Percentiles rank a stretch among this genome's conserved stretches.
Conservation (phyloP, 176 grass and related monocot genomes). For the Metroxylon sagu region DNA sequence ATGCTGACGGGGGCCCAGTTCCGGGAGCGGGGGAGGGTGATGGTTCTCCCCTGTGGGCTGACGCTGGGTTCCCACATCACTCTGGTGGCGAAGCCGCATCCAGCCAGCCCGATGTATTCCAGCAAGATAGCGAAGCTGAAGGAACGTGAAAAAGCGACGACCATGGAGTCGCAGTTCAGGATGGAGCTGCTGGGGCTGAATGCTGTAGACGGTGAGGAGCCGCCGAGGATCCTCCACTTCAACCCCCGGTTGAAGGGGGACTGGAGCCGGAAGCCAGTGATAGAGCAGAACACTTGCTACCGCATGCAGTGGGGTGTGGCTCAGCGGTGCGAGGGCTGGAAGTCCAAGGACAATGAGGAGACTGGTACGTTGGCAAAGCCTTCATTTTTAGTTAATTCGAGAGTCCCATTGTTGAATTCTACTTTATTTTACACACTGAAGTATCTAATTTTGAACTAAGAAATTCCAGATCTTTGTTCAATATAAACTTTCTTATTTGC, state of each 20-base stretch:
- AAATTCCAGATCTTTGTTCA: no score
- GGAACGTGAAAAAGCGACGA: conserved; percentile 33
- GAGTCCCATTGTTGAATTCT: no score
- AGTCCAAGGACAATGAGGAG: conserved; percentile 53
- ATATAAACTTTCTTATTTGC: no score
- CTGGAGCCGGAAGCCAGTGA: conserved; percentile 65
- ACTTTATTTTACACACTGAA: no score
- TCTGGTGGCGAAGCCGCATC: conserved; percentile 52
- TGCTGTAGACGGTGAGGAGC: conserved; percentile 85
- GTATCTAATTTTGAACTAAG: no score
- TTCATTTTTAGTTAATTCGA: neutral
- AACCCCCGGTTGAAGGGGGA: conserved; percentile 92
- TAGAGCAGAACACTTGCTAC: conserved; percentile 99
- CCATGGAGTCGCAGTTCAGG: conserved; percentile 97
- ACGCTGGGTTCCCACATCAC: conserved; percentile 84
- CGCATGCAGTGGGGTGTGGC: conserved; percentile 84
- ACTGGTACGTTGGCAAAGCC: conserved; percentile 43
- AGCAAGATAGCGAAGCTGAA: conserved; percentile 49
- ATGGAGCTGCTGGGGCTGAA: conserved; percentile 74
- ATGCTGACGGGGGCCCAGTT: conserved; percentile 26
- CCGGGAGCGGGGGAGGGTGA: conserved; percentile 23
- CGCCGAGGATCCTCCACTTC: conserved; percentile 87
- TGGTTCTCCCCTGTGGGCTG: conserved; percentile 80
- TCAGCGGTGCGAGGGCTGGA: conserved; percentile 69
- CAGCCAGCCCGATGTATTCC: conserved; percentile 37